Percentiles rank a stretch among this genome's conserved stretches.
phyloP scores from a whole-genome alignment of 2,329 filamentous ascomycete genomes.

The Ascochyta fabae region DNA sequence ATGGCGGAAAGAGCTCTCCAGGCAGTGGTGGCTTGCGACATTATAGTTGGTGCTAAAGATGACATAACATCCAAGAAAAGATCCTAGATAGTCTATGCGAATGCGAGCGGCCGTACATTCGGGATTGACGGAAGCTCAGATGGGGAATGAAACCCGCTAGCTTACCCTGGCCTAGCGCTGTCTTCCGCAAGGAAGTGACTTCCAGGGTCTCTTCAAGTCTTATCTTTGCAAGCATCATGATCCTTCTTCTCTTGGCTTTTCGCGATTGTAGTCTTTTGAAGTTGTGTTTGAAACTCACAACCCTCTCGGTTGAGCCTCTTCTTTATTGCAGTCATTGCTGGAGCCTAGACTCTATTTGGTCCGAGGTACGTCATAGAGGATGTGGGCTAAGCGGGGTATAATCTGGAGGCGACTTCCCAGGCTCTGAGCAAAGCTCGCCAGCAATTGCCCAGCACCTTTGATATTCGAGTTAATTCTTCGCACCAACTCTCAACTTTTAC shows the following conservation, averaged over 20 bases:
- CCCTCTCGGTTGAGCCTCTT: not conserved
- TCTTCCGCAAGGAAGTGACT: not conserved
- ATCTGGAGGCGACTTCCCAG: not conserved
- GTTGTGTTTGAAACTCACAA: too few relatives aligned
- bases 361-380: slow-evolving; percentile 9
- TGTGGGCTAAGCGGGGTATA: slow-evolving; percentile 14
- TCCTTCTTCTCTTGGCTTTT: not conserved
- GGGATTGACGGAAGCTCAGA: not conserved
- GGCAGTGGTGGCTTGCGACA: too few relatives aligned
- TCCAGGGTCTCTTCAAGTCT: not conserved
- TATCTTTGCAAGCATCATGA: not conserved
- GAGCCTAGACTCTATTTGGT: slow-evolving; percentile 10
- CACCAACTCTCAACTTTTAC: not conserved
- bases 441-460: not conserved
- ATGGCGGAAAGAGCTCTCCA: too few relatives aligned
- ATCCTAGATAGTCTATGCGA: too few relatives aligned
- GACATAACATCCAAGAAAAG: too few relatives aligned
- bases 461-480: too few relatives aligned
- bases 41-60: too few relatives aligned
- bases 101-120: not conserved
- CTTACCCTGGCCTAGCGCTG: not conserved
- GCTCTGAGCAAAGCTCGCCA: not conserved
- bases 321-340: not conserved
- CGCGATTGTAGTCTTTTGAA: too few relatives aligned
- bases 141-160: not conserved